These are phyloP conservation scores for Beauveria sp. DNA, from an alignment of 2,329 filamentous ascomycete genomes.

Conservation along the genomic window DNA sequence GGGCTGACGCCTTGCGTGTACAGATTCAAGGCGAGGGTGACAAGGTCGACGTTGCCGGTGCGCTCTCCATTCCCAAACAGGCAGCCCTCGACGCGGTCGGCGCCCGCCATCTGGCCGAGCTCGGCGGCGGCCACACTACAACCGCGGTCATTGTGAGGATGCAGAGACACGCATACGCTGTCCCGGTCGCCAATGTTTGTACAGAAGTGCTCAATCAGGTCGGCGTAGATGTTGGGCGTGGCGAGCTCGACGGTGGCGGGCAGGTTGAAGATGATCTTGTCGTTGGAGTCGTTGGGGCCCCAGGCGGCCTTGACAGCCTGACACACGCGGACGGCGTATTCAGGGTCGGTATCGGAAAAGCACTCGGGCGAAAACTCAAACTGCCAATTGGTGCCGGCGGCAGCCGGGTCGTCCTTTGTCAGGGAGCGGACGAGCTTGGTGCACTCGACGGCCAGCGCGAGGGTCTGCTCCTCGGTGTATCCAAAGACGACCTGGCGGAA, in stretches of 20 bases:
- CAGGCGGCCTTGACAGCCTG: constrained; percentile 91
- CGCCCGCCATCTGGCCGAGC: constrained; percentile 91
- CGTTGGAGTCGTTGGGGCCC: constrained; percentile 70
- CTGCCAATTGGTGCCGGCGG: constrained; percentile 57
- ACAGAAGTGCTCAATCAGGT: constrained; percentile 96
- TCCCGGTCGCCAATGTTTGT: constrained; percentile 75
- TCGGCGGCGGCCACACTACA: constrained; percentile 86
- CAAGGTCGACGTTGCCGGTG: constrained; percentile 91
- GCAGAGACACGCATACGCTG: constrained; percentile 81
- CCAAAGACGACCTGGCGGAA: constrained; percentile 89
- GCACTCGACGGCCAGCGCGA: constrained; percentile 78
- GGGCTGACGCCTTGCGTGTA: constrained; percentile 89
- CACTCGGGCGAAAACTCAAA: constrained; percentile 82
- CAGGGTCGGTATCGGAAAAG: constrained; percentile 84
- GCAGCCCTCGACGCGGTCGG: constrained; percentile 88
- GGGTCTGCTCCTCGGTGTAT: constrained; percentile 72
- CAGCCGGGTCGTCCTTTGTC: constrained; percentile 66
- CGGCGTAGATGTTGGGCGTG: constrained; percentile 91
- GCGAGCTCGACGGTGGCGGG: constrained; percentile 93
- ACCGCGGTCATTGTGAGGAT: constrained; percentile 91
- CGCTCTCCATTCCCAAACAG: constrained; percentile 88
- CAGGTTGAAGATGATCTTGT: constrained; percentile 85
- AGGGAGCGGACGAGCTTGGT: constrained; percentile 80
- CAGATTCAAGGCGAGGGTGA: constrained; percentile 85
- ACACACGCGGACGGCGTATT: constrained; percentile 77